Evolutionary conservation across 2,329 filamentous ascomycete species (phyloP), one percentile per base, ranked within the genome.

Genomic region (Nothopassalora personata): DNA sequence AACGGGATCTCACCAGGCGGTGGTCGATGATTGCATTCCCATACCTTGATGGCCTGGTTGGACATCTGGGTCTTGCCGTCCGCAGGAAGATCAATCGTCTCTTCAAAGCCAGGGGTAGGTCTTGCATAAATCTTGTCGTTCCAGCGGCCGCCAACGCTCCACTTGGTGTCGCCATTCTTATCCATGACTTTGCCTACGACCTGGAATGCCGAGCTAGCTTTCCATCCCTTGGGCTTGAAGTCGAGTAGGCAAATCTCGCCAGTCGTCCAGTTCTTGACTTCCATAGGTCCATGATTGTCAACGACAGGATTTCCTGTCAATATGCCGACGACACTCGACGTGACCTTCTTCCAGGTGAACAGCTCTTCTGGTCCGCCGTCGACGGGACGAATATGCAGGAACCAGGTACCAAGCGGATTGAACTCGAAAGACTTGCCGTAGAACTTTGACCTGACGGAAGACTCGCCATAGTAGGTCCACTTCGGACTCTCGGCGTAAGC

Each of bases 331-430:
- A 99, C 94, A 1, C 92, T 95, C 1, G 91, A 94, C 0, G 92
- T 97, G 18, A 97, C 91, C 77, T 99, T 99, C 77, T 97, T 97
- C 94, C 94, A 99, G 0, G 93, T 97, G 75, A 96, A 99, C 1
- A 97, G 79, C 67, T 99, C 94, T 54, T 74, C 70, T 13, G 65
- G 61, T 9, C 86, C 88, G 3, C 88, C 90, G 3, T 84, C 80
- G 0, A 82, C 83, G 0, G 92, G 91, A 1, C 91, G 87, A 30
- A 99, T 80, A 70, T 83, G 90, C 60, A 97, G 78, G 78, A 97
- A 99, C 94, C 94, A 99, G 7, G 94, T 99, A 34, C 94, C 94
- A 9, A 97, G 83, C 3, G 91, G 92, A 70, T 97, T 95, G 74
- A 97, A 91, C 68, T 99, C 94, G 71, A 99, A 97, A 0, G 92